Percentiles rank a stretch among this genome's conserved stretches.
Conservation (phyloP, 1,139 yeast species). For the Pichia sp. region DNA sequence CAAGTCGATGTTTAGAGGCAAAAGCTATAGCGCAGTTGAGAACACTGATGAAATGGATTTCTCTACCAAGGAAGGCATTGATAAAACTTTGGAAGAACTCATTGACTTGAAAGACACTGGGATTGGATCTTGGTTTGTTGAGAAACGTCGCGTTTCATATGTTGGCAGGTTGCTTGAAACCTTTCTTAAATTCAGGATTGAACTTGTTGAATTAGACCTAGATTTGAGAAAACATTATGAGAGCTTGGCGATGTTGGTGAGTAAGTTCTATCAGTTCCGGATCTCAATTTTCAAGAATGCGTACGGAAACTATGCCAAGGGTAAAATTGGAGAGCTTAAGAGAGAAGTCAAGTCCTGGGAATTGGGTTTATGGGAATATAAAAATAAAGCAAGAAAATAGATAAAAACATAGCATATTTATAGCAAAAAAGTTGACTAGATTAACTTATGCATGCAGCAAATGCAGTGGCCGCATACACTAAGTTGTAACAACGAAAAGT, state of each 20-base stretch:
- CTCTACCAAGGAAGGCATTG: not conserved
- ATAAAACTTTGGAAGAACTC: slow-evolving; percentile 5
- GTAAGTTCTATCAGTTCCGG: slow-evolving; percentile 51
- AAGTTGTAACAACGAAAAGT: not conserved
- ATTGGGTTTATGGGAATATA: slow-evolving; percentile 20
- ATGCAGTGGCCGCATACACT: no score
- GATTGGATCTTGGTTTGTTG: slow-evolving; percentile 31
- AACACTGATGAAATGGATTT: not conserved
- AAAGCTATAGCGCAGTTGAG: not conserved
- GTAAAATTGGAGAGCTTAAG: slow-evolving; percentile 29
- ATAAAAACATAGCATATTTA: not conserved
- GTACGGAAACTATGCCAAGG: slow-evolving; percentile 35
- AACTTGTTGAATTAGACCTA: slow-evolving; percentile 25
- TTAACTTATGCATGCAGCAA: no score
- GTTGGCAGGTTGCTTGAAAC: slow-evolving; percentile 33
- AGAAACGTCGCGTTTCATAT: slow-evolving; percentile 37
- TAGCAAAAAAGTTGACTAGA: not conserved
- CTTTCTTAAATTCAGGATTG: slow-evolving; percentile 27
- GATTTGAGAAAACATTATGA: slow-evolving; percentile 48
- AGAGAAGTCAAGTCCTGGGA: slow-evolving; percentile 22
- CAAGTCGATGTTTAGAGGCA: slow-evolving; percentile 6
- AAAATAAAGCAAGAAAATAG: slow-evolving; percentile 2
- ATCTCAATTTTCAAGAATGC: slow-evolving; percentile 39
- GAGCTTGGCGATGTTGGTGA: slow-evolving; percentile 56
- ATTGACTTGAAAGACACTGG: slow-evolving; percentile 10